Percentiles rank a stretch among this genome's conserved stretches.
Conservation (phyloP, 176 grass and related monocot species). For the Aechmea fasciata region DNA sequence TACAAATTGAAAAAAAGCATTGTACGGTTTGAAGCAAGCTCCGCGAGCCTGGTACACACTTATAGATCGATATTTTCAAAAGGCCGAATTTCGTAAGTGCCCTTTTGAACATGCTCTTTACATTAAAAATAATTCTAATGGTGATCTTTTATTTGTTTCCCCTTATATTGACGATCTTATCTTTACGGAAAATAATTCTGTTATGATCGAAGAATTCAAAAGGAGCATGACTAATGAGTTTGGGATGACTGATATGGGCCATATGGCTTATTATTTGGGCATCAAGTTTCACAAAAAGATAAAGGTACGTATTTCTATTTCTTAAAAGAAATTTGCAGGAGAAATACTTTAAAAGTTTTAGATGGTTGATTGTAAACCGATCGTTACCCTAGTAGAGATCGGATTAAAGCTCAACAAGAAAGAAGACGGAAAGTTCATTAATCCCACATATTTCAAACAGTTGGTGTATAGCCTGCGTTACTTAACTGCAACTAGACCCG, state of each 20-base stretch:
- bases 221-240: neutral
- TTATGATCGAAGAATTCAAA: slow-evolving; percentile 1
- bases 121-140: neutral
- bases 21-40: neutral
- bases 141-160: neutral
- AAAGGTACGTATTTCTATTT: neutral
- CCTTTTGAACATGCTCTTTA: neutral
- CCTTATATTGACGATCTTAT: slow-evolving; percentile 14
- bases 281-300: neutral
- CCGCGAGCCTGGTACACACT: neutral
- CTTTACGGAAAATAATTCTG: slow-evolving; percentile 2
- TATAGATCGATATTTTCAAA: neutral
- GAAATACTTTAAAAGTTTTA: slow-evolving; percentile 2
- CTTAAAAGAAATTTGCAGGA: neutral
- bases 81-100: neutral
- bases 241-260: slow-evolving; percentile 8
- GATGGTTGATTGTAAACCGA: neutral
- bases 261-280: slow-evolving; percentile 10
- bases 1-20: neutral
- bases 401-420: neutral
- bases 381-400: neutral
- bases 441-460: neutral
- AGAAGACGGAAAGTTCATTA: neutral
- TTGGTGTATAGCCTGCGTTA: slow-evolving; percentile 3
- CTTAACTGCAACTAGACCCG: neutral